These are phyloP conservation scores for Hibiscus syriacus DNA, from an alignment of 345 rosid species.

Conservation along the genomic window DNA sequence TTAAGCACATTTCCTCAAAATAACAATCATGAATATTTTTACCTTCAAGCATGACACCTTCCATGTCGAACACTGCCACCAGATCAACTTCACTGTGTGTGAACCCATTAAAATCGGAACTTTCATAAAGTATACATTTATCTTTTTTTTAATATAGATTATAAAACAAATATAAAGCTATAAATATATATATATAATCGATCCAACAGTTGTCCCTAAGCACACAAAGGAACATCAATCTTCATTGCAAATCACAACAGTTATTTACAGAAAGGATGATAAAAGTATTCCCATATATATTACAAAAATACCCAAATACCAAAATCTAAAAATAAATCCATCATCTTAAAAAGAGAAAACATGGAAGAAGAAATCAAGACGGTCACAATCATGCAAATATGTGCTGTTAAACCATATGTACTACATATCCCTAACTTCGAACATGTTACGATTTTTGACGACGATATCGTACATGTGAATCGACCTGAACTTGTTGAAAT, in stretches of 20 bases:
- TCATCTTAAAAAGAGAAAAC: background rate
- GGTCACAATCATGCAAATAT: background rate
- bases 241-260: background rate
- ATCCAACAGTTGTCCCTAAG: no score
- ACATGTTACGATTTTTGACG: slow-evolving; percentile 60
- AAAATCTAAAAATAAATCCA: background rate
- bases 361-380: background rate
- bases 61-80: background rate
- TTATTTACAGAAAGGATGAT: background rate
- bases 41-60: background rate
- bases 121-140: no score
- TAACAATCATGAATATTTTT: no score
- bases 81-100: no score
- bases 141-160: no score
- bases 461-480: slow-evolving; percentile 84
- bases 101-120: no score
- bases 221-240: background rate
- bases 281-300: background rate
- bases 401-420: background rate
- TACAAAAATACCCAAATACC: background rate
- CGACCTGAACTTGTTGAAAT: slow-evolving; percentile 57
- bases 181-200: no score
- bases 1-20: no score
- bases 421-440: slow-evolving; percentile 52
- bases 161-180: no score